A percentile compares a stretch with the other conserved stretches of the same genome.
Evolutionary conservation across 805 yeast genomes (phyloP).

Genomic region (Ogataea polymorpha): DNA sequence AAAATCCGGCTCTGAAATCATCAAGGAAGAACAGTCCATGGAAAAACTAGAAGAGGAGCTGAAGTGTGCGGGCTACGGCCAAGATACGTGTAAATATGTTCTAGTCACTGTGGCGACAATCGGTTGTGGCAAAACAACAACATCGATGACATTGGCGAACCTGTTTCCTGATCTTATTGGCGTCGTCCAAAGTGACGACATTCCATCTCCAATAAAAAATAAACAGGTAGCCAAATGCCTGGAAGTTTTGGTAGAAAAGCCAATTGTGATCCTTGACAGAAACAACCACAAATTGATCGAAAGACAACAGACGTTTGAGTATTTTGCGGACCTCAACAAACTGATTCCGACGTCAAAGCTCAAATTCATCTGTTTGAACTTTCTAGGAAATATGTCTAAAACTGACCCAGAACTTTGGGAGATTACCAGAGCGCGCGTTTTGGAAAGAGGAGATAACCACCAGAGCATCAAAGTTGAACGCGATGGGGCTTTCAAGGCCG

Average conservation of each 20-base stretch:
- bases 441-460: slow-evolving; percentile 79
- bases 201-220: slow-evolving; percentile 45
- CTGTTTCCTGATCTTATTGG: slow-evolving; percentile 60
- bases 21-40: slow-evolving; percentile 42
- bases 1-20: slow-evolving; percentile 54
- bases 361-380: slow-evolving; percentile 66
- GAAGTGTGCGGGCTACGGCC: slow-evolving; percentile 24
- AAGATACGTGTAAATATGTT: slow-evolving; percentile 49
- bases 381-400: slow-evolving; percentile 37
- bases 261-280: slow-evolving; percentile 71
- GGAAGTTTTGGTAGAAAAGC: slow-evolving; percentile 36
- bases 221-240: slow-evolving; percentile 48
- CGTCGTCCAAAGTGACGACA: slow-evolving; percentile 79
- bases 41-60: slow-evolving; percentile 29
- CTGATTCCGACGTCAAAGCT: slow-evolving; percentile 45
- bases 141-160: slow-evolving; percentile 53
- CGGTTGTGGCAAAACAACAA: slow-evolving; percentile 94
- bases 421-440: slow-evolving; percentile 58
- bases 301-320: slow-evolving; percentile 60
- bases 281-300: slow-evolving; percentile 77
- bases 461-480: slow-evolving; percentile 63
- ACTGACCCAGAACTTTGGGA: slow-evolving; percentile 38
- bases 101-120: slow-evolving; percentile 83
- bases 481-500: slow-evolving; percentile 48
- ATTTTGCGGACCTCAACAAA: slow-evolving; percentile 42